These are phyloP conservation scores for Hericium coralloides DNA, from an alignment of 768 basidiomycete species.

Conservation along the genomic window DNA sequence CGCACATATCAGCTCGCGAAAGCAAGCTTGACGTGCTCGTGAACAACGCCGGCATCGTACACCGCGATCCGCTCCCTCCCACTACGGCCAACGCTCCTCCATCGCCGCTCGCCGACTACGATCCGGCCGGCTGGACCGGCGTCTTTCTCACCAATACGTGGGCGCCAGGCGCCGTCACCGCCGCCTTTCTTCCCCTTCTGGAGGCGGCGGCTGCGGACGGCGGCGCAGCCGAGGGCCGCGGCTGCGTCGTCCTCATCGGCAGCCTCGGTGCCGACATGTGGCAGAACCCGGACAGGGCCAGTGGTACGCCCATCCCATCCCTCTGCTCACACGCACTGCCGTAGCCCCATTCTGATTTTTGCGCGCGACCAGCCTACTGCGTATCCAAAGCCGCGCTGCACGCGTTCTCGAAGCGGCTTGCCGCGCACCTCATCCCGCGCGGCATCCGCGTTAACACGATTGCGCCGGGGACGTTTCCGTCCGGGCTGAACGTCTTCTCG, in stretches of 20 bases:
- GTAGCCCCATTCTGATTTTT: conserved; percentile 58
- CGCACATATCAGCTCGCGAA: conserved; percentile 42
- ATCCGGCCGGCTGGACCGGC: conserved; percentile 58
- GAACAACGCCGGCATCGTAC: conserved; percentile 67
- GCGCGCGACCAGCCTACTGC: conserved; percentile 17
- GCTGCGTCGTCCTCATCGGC: not conserved
- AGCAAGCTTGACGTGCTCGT: conserved; percentile 67
- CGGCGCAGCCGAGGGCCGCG: not conserved
- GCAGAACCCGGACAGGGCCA: conserved; percentile 66
- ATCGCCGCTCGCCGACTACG: conserved; percentile 56
- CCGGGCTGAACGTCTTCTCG: not conserved
- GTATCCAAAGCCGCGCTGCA: not conserved
- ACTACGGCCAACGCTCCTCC: conserved; percentile 52
- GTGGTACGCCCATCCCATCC: conserved; percentile 70
- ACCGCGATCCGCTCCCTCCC: conserved; percentile 17
- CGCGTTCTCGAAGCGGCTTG: not conserved
- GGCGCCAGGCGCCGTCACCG: conserved; percentile 64
- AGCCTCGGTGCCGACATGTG: not conserved
- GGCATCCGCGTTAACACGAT: not conserved
- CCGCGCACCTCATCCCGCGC: not conserved
- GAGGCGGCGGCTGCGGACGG: not conserved
- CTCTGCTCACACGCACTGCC: conserved; percentile 20
- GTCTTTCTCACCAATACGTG: conserved; percentile 66
- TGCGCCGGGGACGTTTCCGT: not conserved
- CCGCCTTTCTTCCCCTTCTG: conserved; percentile 59